These are phyloP conservation scores for Aspergillus ustus DNA, from an alignment of 2,329 filamentous ascomycete species.

Conservation along the genomic window DNA sequence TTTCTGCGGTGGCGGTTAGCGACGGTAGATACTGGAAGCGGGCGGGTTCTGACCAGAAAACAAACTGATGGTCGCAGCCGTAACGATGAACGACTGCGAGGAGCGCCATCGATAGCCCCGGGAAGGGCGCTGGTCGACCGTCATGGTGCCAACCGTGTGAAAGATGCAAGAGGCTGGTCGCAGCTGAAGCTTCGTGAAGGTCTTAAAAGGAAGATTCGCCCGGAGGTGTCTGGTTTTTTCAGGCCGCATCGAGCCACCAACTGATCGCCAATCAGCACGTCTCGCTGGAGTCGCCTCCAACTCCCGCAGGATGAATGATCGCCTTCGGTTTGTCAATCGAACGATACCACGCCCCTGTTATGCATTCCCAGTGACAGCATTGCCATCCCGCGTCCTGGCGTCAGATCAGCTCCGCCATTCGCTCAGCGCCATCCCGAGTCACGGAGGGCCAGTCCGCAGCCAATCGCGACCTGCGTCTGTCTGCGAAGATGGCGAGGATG, in stretches of 20 bases:
- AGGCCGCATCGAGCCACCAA: neutral
- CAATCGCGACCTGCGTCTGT: neutral
- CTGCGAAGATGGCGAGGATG: neutral
- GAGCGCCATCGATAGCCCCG: constrained; percentile 26
- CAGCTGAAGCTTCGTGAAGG: neutral
- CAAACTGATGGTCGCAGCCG: constrained; percentile 18
- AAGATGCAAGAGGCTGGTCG: neutral
- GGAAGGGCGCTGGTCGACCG: neutral
- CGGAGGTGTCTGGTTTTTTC: neutral
- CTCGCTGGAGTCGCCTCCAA: neutral
- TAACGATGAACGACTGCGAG: constrained; percentile 20
- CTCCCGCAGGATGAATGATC: neutral
- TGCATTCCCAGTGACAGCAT: neutral
- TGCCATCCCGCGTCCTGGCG: neutral
- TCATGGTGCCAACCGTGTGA: neutral
- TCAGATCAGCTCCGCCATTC: neutral
- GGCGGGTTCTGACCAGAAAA: constrained; percentile 18
- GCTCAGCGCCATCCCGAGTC: neutral
- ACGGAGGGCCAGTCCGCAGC: no score
- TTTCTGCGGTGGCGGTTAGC: constrained; percentile 25
- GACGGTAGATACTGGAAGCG: no score
- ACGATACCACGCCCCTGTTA: neutral
- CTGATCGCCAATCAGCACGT: neutral
- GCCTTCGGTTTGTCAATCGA: neutral
- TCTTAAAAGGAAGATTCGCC: neutral